Evolutionary conservation across 768 basidiomycete species (phyloP).

Genomic region (Gymnopilus dilepis): DNA sequence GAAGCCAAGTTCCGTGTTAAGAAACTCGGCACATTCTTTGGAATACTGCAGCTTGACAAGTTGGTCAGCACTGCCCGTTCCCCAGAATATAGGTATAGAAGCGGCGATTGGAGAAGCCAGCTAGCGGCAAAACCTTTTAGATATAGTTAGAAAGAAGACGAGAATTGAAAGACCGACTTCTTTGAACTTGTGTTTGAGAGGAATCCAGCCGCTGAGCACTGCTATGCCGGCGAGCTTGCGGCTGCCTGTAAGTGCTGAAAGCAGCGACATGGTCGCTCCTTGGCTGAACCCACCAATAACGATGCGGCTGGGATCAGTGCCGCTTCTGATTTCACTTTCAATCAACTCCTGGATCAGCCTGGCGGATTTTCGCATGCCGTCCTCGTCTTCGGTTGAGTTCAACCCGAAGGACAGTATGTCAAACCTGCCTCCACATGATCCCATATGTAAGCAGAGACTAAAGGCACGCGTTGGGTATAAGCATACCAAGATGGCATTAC

Average conservation of each 20-base stretch:
- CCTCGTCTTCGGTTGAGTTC: conserved; percentile 70
- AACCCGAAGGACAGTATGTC: conserved; percentile 74
- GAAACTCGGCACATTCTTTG: conserved; percentile 56
- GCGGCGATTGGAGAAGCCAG: conserved; percentile 64
- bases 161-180: conserved; percentile 46
- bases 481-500: conserved; percentile 77
- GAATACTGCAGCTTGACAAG: conserved; percentile 67
- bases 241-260: conserved; percentile 72
- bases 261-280: conserved; percentile 79
- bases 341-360: conserved; percentile 71
- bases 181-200: conserved; percentile 68
- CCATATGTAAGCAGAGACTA: conserved; percentile 10
- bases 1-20: conserved; percentile 61
- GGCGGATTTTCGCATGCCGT: conserved; percentile 73
- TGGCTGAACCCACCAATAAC: conserved; percentile 91
- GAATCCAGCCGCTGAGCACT: conserved; percentile 82
- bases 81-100: conserved; percentile 83
- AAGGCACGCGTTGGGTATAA: conserved; percentile 5
- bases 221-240: conserved; percentile 74
- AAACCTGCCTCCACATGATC: conserved; percentile 56
- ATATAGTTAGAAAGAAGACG: conserved; percentile 9
- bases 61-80: conserved; percentile 79
- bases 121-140: conserved; percentile 39
- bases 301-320: conserved; percentile 71
- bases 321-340: conserved; percentile 70